phyloP scores from a whole-genome alignment of 768 basidiomycete species.

The Tricholoma matsutake region DNA sequence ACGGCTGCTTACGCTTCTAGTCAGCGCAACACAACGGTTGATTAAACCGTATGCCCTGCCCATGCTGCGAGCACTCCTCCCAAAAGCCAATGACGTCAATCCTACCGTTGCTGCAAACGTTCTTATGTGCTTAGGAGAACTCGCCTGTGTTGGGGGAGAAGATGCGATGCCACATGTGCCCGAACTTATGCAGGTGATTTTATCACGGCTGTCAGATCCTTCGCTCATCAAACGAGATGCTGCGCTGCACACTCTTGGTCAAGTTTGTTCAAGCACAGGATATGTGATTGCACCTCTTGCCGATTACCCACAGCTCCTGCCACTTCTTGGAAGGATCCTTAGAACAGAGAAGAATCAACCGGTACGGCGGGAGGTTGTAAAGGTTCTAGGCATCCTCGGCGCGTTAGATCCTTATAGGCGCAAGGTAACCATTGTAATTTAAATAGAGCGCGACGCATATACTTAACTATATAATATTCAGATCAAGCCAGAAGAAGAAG shows the following conservation, averaged over 20 bases:
- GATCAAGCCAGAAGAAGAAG: slow-evolving; percentile 58
- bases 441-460: neutral
- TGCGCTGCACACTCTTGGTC: slow-evolving; percentile 90
- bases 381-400: slow-evolving; percentile 93
- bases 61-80: slow-evolving; percentile 88
- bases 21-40: slow-evolving; percentile 87
- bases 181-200: slow-evolving; percentile 87
- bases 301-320: slow-evolving; percentile 89
- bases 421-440: slow-evolving; percentile 52
- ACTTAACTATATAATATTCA: slow-evolving; percentile 35
- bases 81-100: slow-evolving; percentile 83
- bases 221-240: slow-evolving; percentile 89
- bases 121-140: slow-evolving; percentile 90
- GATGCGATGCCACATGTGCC: slow-evolving; percentile 81
- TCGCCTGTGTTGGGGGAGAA: slow-evolving; percentile 91
- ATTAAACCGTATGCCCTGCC: slow-evolving; percentile 96
- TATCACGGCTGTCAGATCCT: slow-evolving; percentile 86
- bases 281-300: slow-evolving; percentile 90
- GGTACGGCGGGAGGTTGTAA: slow-evolving; percentile 85
- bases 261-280: slow-evolving; percentile 92
- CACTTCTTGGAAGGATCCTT: slow-evolving; percentile 78
- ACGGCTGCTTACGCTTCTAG: slow-evolving; percentile 81
- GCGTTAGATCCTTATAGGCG: slow-evolving; percentile 95
- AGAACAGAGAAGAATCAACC: slow-evolving; percentile 70
- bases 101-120: slow-evolving; percentile 90